Evolutionary conservation across 2,329 filamentous ascomycete genomes (phyloP).

Genomic region (Alternaria triticina): DNA sequence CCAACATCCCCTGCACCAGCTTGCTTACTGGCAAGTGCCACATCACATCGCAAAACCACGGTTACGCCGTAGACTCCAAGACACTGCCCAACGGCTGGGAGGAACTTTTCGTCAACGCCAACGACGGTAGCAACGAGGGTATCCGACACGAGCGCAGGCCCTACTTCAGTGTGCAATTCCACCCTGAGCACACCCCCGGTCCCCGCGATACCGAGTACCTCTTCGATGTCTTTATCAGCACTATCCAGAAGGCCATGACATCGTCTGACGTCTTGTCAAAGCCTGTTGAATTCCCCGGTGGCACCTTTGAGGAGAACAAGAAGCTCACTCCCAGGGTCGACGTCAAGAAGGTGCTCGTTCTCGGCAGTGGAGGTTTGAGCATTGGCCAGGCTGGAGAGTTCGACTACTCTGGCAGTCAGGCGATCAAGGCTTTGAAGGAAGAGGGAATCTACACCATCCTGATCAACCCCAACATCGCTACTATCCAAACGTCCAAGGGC

Average conservation of each 20-base stretch:
- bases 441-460: slow-evolving; percentile 97
- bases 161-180: slow-evolving; percentile 99
- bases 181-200: slow-evolving; percentile 95
- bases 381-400: slow-evolving; percentile 99
- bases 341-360: slow-evolving; percentile 92
- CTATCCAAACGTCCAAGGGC: slow-evolving; percentile 97
- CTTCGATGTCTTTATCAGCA: slow-evolving; percentile 94
- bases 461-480: slow-evolving; percentile 99
- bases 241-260: slow-evolving; percentile 74
- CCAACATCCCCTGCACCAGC: slow-evolving; percentile 98
- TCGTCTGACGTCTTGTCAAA: slow-evolving; percentile 71
- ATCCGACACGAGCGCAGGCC: slow-evolving; percentile 86
- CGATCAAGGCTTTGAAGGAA: slow-evolving; percentile 97
- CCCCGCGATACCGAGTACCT: slow-evolving; percentile 95
- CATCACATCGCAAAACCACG: slow-evolving; percentile 99
- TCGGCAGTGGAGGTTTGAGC: slow-evolving; percentile 92
- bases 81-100: slow-evolving; percentile 81
- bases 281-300: slow-evolving; percentile 87
- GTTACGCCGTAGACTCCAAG: slow-evolving; percentile 85
- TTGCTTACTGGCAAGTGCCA: slow-evolving; percentile 95
- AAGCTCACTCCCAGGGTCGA: slow-evolving; percentile 76
- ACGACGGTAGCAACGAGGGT: slow-evolving; percentile 97
- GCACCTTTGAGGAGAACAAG: slow-evolving; percentile 79
- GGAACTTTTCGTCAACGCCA: slow-evolving; percentile 97
- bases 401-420: slow-evolving; percentile 97